These are phyloP conservation scores for Ajuga reptans DNA, from an alignment of 305 asterid genomes.

Conservation along the genomic window DNA sequence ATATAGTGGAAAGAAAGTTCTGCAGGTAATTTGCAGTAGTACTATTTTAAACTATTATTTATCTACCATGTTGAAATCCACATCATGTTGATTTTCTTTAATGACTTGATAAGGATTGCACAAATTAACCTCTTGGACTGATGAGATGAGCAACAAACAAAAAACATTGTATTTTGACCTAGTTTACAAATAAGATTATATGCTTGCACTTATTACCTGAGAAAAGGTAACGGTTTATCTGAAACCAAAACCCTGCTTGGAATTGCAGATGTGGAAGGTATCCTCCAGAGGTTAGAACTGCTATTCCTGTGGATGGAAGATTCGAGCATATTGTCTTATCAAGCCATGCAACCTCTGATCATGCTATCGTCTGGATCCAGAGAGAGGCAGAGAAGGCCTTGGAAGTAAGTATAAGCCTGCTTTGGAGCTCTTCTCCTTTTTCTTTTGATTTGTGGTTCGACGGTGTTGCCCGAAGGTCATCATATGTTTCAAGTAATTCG, in stretches of 20 bases:
- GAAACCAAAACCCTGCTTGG: conserved; percentile 3
- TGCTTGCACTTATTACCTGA: not conserved
- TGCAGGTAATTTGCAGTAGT: conserved; percentile 47
- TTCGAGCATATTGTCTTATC: conserved; percentile 90
- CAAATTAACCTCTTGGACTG: not conserved
- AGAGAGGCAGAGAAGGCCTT: conserved; percentile 75
- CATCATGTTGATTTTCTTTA: not conserved
- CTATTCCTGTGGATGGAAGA: conserved; percentile 93
- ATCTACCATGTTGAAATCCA: not conserved
- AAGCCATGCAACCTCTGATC: conserved; percentile 86
- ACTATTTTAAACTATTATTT: too few species aligned
- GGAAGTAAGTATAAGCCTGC: conserved; percentile 40
- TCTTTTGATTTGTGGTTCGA: too few species aligned
- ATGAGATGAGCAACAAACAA: not conserved
- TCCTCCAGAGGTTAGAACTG: conserved; percentile 94
- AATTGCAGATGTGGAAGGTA: conserved; percentile 76
- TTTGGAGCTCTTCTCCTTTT: not conserved
- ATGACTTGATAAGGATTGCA: not conserved
- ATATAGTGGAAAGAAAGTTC: conserved; percentile 76
- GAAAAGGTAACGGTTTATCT: not conserved
- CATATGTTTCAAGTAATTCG: too few species aligned
- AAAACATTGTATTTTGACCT: not conserved
- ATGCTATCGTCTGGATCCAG: conserved; percentile 86
- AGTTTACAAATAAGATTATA: too few species aligned
- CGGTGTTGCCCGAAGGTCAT: too few species aligned